Conservation (phyloP, 768 basidiomycete genomes). For the Kockovaella imperatae region DNA sequence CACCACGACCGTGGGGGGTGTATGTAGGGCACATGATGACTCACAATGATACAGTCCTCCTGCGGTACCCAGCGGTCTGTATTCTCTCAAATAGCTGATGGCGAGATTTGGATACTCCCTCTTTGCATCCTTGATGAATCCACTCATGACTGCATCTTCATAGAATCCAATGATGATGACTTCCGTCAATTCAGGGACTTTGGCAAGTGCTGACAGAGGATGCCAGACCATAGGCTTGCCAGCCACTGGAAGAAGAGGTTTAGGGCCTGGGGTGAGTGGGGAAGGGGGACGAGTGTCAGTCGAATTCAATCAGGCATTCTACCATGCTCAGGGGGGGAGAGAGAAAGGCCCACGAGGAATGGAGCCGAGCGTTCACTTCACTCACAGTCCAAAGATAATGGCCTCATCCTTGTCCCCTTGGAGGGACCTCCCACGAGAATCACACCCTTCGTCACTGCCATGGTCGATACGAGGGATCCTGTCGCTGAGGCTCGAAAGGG, state of each 20-base stretch:
- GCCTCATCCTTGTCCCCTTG: constrained; percentile 45
- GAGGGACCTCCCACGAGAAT: constrained; percentile 46
- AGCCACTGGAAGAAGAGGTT: constrained; percentile 47
- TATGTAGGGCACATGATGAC: constrained; percentile 1
- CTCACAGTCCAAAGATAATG: constrained; percentile 42
- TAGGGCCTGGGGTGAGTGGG: constrained; percentile 45
- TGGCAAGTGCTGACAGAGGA: constrained; percentile 46
- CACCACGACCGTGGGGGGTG: not conserved
- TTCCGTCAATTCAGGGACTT: constrained; percentile 44
- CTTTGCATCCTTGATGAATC: constrained; percentile 46
- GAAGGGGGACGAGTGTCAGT: too few relatives aligned
- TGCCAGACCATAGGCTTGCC: constrained; percentile 50
- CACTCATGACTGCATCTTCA: constrained; percentile 46
- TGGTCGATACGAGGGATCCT: constrained; percentile 3
- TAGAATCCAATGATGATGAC: constrained; percentile 48
- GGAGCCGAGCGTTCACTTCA: not conserved
- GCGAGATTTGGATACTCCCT: constrained; percentile 48
- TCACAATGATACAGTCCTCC: constrained; percentile 46
- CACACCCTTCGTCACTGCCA: constrained; percentile 44
- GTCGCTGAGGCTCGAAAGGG: not conserved
- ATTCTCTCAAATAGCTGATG: constrained; percentile 48
- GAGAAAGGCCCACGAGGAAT: not conserved
- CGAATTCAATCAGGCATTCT: constrained; percentile 12
- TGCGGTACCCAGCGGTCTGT: constrained; percentile 47
- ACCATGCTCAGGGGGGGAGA: constrained; percentile 10